Evolutionary conservation across 2,329 filamentous ascomycete genomes (phyloP).

Genomic region (Coniochaeta sp.): DNA sequence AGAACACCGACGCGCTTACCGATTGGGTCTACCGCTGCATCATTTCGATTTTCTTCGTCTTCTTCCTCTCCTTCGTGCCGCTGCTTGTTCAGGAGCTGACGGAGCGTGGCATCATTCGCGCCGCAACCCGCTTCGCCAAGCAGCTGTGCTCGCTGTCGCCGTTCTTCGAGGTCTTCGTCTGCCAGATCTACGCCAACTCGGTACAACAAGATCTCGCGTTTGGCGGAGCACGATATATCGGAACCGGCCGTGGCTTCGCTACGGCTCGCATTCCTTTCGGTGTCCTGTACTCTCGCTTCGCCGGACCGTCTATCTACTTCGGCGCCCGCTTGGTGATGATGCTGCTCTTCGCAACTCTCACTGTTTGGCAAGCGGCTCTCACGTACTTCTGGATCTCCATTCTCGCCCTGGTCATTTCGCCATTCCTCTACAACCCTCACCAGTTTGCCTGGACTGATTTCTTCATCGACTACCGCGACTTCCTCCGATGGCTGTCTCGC

Average conservation of each 20-base stretch:
- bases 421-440: constrained; percentile 97
- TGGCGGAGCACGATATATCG: constrained; percentile 94
- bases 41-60: constrained; percentile 96
- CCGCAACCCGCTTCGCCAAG: constrained; percentile 84
- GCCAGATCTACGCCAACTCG: constrained; percentile 96
- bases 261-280: constrained; percentile 98
- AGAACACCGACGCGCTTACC: constrained; percentile 77
- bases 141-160: constrained; percentile 92
- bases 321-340: constrained; percentile 87
- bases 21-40: constrained; percentile 94
- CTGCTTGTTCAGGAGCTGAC: constrained; percentile 91
- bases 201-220: constrained; percentile 93
- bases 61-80: constrained; percentile 95
- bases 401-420: constrained; percentile 79
- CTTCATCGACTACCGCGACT: constrained; percentile 99
- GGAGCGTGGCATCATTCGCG: constrained; percentile 89
- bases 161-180: constrained; percentile 98
- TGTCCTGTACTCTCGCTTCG: constrained; percentile 93
- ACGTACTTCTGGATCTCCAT: constrained; percentile 97
- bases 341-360: constrained; percentile 87
- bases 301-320: constrained; percentile 92
- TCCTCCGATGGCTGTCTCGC: constrained; percentile 91
- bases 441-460: constrained; percentile 99
- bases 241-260: constrained; percentile 98
- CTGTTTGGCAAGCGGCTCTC: constrained; percentile 82